These are phyloP conservation scores for Effrenium voratum DNA, from an alignment of 73 alveolate species.

Conservation along the genomic window DNA sequence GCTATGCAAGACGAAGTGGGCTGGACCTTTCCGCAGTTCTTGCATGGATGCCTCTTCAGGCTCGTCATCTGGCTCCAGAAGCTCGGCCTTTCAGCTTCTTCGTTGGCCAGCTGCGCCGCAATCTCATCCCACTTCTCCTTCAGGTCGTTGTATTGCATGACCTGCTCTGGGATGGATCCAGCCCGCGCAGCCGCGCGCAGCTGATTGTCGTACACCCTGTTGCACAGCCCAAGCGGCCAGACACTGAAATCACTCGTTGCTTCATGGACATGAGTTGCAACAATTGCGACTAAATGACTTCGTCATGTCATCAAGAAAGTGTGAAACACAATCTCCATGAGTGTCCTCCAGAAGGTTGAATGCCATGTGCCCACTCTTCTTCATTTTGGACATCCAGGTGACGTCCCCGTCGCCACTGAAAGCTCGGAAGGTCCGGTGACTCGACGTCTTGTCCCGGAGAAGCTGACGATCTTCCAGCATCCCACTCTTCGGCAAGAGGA, in stretches of 20 bases:
- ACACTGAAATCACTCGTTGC: neutral
- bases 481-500: neutral
- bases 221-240: neutral
- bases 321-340: too few species aligned
- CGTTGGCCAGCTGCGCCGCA: neutral
- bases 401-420: neutral
- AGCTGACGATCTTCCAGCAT: neutral
- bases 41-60: neutral
- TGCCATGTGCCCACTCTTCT: neutral
- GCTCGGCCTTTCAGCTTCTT: neutral
- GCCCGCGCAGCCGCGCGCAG: neutral
- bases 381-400: neutral
- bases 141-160: neutral
- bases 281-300: neutral
- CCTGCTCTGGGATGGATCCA: neutral
- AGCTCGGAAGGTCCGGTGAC: neutral
- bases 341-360: slow-evolving; percentile 11
- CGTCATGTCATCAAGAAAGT: neutral
- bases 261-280: neutral
- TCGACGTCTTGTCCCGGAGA: neutral
- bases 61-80: neutral
- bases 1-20: neutral
- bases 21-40: too few species aligned
- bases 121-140: neutral
- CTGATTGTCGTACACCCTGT: slow-evolving; percentile 10